A percentile compares a stretch with the other conserved stretches of the same genome.
These are phyloP conservation scores for Pterulicium gracile DNA, from an alignment of 1,284 basidiomycete species.

Conservation along the genomic window DNA sequence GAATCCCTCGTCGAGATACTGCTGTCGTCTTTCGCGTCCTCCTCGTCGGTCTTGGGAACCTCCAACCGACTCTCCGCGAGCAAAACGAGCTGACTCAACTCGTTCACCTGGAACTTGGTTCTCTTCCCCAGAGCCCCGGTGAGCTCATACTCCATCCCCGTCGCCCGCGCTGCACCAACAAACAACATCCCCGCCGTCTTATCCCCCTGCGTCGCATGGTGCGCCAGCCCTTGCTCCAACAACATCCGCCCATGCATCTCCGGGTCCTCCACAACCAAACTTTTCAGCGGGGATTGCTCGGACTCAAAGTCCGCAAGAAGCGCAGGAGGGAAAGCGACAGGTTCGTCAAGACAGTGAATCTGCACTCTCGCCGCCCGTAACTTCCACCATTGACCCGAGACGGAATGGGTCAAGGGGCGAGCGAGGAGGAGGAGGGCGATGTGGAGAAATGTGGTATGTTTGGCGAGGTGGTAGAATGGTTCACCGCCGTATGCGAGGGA, in stretches of 20 bases:
- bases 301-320: constrained; percentile 24
- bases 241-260: constrained; percentile 64
- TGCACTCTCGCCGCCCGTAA: constrained; percentile 71
- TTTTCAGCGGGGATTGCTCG: constrained; percentile 39
- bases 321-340: constrained; percentile 49
- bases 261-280: constrained; percentile 31
- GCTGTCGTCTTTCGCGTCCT: constrained; percentile 11
- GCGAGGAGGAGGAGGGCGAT: constrained; percentile 67
- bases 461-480: constrained; percentile 89
- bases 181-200: constrained; percentile 74
- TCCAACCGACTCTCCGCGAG: constrained; percentile 73
- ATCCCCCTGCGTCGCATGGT: constrained; percentile 69
- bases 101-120: constrained; percentile 88
- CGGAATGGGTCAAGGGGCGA: constrained; percentile 33
- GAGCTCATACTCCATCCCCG: constrained; percentile 81
- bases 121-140: constrained; percentile 90
- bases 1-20: neutral
- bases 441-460: constrained; percentile 62
- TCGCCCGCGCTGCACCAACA: constrained; percentile 67
- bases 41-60: constrained; percentile 19
- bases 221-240: constrained; percentile 74
- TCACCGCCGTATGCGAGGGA: constrained; percentile 84
- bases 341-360: constrained; percentile 80
- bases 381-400: constrained; percentile 66
- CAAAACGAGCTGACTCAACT: constrained; percentile 87